A percentile compares a stretch with the other conserved stretches of the same genome.
phyloP scores from a whole-genome alignment of 2,329 filamentous ascomycete species.

The Ophiostoma novo-ulmi region DNA sequence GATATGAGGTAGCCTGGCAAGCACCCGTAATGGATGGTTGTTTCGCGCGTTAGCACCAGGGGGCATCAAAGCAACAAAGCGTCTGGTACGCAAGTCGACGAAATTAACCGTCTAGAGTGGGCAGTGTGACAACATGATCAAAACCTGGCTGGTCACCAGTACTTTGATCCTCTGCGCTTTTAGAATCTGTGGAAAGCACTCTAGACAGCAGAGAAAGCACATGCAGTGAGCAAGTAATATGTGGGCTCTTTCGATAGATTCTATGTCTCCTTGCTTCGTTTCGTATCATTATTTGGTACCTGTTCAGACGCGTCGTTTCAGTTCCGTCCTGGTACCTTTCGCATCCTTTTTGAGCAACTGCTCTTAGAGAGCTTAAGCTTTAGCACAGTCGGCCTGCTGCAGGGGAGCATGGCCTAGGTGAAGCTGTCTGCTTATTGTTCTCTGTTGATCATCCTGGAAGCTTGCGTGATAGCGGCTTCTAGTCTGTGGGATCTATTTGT shows the following conservation, averaged over 20 bases:
- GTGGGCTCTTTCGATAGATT: constrained; percentile 19
- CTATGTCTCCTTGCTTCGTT: constrained; percentile 9
- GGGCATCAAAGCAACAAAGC: constrained; percentile 19
- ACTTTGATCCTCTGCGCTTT: constrained; percentile 30
- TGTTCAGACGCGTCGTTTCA: background rate
- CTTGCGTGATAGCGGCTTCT: constrained; percentile 25
- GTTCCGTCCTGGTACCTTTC: background rate
- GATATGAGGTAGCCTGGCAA: constrained; percentile 49
- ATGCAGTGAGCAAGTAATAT: constrained; percentile 46
- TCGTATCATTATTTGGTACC: background rate
- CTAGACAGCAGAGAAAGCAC: constrained; percentile 48
- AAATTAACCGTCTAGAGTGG: constrained; percentile 9
- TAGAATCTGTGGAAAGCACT: background rate
- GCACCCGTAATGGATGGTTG: constrained; percentile 34
- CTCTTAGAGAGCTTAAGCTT: constrained; percentile 8
- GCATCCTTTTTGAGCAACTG: constrained; percentile 21
- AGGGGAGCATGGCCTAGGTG: constrained; percentile 15
- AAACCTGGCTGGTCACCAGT: constrained; percentile 31
- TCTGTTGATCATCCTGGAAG: background rate
- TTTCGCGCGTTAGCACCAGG: constrained; percentile 20
- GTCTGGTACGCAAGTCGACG: constrained; percentile 22
- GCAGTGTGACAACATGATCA: constrained; percentile 25
- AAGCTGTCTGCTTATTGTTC: background rate
- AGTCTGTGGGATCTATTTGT: background rate
- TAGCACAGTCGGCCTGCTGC: constrained; percentile 13